Evolutionary conservation across 495 filamentous ascomycete species (phyloP), one percentile per base, ranked within the genome.

Genomic region (Rhypophila decipiens): DNA sequence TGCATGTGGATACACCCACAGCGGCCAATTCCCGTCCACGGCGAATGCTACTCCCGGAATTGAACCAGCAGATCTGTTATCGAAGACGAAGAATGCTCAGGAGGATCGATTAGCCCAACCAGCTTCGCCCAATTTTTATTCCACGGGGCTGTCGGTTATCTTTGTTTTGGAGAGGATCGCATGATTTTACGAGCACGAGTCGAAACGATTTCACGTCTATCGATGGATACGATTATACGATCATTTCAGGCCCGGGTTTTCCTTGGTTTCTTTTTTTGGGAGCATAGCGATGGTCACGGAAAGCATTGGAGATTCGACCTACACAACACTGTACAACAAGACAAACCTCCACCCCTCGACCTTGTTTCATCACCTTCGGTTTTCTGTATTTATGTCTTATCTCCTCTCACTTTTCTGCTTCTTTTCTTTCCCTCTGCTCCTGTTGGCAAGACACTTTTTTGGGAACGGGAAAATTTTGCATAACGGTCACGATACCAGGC

Each of bases 401-500:
- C n/a, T n/a, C n/a, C n/a, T n/a, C n/a, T n/a, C n/a, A n/a, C n/a
- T n/a, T n/a, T n/a, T n/a, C n/a, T n/a, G 9, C 2, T 36, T 37
- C 33, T 15, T 45, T 18, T 48, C 19, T 51, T 29, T 38, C 45
- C n/a, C 9, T 29, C 33, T 40, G 40, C 41, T 51, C 44, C 24
- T 39, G 39, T 43, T 46, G 29, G 42, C 13, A 27, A 20, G 23
- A 45, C 40, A 49, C 36, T 33, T 19, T 38, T 35, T 35, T 40
- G 3, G 44, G 47, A 23, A 21, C 36, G 49, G 40, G 48, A 43
- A 53, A 42, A 45, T 51, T 43, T 50, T 53, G 57, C 52, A 58
- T 63, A 51, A 42, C 39, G 50, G 54, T 33, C 53, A 58, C 48
- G 56, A 61, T 62, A 60, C 61, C 52, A 56, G 58, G 61, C 59